phyloP scores from a whole-genome alignment of 1,284 basidiomycete species.

The Marasmius tenuissimus region DNA sequence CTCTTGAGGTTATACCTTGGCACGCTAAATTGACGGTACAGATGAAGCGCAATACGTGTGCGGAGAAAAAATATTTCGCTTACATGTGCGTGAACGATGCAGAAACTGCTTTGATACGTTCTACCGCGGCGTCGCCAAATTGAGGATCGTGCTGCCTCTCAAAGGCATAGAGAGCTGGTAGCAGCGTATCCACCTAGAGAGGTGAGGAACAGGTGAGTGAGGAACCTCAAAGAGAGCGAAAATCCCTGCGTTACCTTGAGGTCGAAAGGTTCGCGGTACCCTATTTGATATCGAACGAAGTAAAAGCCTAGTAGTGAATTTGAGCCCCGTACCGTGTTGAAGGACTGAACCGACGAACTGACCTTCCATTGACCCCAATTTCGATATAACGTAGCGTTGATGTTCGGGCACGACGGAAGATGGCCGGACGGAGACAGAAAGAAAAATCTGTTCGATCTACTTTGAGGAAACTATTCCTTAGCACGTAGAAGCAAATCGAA shows the following conservation, averaged over 20 bases:
- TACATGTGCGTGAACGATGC: slow-evolving; percentile 59
- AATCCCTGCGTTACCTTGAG: slow-evolving; percentile 30
- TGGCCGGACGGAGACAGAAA: slow-evolving; percentile 52
- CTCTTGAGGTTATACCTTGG: slow-evolving; percentile 61
- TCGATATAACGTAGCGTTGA: slow-evolving; percentile 53
- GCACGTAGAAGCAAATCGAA: not conserved
- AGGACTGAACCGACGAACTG: not conserved
- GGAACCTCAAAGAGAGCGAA: not conserved
- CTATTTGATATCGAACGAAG: slow-evolving; percentile 58
- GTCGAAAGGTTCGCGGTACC: slow-evolving; percentile 60
- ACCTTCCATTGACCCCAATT: slow-evolving; percentile 54
- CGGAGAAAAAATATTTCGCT: not conserved
- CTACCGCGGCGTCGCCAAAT: slow-evolving; percentile 27
- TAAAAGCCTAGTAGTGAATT: slow-evolving; percentile 49
- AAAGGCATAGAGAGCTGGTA: slow-evolving; percentile 48
- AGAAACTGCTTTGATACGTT: slow-evolving; percentile 42
- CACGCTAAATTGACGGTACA: slow-evolving; percentile 34
- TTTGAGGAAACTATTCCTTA: not conserved
- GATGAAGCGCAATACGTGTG: not conserved
- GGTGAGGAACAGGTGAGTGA: not conserved
- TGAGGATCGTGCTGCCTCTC: slow-evolving; percentile 40
- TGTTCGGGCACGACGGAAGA: slow-evolving; percentile 43
- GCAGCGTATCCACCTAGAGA: slow-evolving; percentile 42
- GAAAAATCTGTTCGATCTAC: slow-evolving; percentile 45
- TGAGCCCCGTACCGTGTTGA: not conserved